Evolutionary conservation across 1,284 basidiomycete genomes (phyloP).

Genomic region (Naganishia sp.): DNA sequence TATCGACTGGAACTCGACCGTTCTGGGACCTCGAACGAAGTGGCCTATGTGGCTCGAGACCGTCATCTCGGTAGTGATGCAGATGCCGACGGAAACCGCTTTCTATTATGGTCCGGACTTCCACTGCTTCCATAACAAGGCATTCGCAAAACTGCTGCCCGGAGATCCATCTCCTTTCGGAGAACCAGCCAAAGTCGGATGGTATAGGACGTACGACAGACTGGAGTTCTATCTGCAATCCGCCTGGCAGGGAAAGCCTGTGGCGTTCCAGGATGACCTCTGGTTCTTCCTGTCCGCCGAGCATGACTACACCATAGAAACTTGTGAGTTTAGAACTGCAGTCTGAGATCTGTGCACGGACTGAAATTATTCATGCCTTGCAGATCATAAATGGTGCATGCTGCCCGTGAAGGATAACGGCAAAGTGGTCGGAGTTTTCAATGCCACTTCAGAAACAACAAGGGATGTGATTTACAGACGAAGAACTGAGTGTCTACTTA

Average conservation of each 20-base stretch:
- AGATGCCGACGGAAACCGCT: slow-evolving; percentile 45
- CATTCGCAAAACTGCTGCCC: slow-evolving; percentile 41
- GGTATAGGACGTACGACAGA: slow-evolving; percentile 44
- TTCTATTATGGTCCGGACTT: slow-evolving; percentile 50
- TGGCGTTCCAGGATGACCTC: slow-evolving; percentile 26
- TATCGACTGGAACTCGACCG: slow-evolving; percentile 21
- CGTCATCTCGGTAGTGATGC: slow-evolving; percentile 41
- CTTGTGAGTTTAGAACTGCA: slow-evolving; percentile 3
- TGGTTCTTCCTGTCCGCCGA: slow-evolving; percentile 17
- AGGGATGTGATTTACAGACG: slow-evolving; percentile 20
- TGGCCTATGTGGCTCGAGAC: slow-evolving; percentile 27
- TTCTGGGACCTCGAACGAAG: slow-evolving; percentile 4
- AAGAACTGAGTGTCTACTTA: slow-evolving; percentile 21
- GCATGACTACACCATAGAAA: slow-evolving; percentile 24
- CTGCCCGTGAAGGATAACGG: slow-evolving; percentile 27
- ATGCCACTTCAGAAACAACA: slow-evolving; percentile 8
- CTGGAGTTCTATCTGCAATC: slow-evolving; percentile 43
- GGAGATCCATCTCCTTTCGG: slow-evolving; percentile 3
- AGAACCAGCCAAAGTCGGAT: slow-evolving; percentile 20
- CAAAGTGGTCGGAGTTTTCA: slow-evolving; percentile 19
- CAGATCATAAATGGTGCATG: slow-evolving; percentile 24
- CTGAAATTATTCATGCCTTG: background rate
- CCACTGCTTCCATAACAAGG: slow-evolving; percentile 50
- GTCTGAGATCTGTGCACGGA: background rate
- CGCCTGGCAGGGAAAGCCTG: slow-evolving; percentile 36